phyloP scores from a whole-genome alignment of 1,139 yeast genomes.

The Hyphopichia buzzinii region DNA sequence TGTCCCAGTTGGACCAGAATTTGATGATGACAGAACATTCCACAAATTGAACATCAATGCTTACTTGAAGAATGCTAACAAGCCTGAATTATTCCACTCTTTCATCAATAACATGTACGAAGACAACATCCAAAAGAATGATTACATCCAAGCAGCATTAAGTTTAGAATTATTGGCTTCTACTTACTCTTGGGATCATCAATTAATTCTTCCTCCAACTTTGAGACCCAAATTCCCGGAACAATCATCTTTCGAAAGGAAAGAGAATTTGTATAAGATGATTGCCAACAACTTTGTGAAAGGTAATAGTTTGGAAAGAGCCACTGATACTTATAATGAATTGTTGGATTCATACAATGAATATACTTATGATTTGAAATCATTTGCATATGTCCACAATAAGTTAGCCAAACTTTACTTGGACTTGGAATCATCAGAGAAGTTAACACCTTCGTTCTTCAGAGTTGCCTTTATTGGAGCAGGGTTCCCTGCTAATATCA shows the following conservation, averaged over 20 bases:
- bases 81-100: constrained; percentile 77
- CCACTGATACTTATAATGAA: constrained; percentile 75
- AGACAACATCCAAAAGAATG: constrained; percentile 57
- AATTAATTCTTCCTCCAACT: constrained; percentile 53
- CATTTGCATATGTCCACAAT: constrained; percentile 71
- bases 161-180: constrained; percentile 75
- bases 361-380: constrained; percentile 72
- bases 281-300: constrained; percentile 70
- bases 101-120: constrained; percentile 76
- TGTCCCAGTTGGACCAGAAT: constrained; percentile 81
- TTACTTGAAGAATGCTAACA: constrained; percentile 72
- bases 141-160: constrained; percentile 80
- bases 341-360: constrained; percentile 72
- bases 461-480: constrained; percentile 78
- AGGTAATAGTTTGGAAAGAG: constrained; percentile 76
- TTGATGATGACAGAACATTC: constrained; percentile 84
- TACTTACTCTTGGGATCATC: constrained; percentile 75
- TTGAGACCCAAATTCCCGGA: constrained; percentile 71
- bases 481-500: constrained; percentile 76
- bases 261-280: constrained; percentile 67
- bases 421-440: constrained; percentile 68
- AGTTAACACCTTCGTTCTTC: constrained; percentile 76
- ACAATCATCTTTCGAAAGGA: constrained; percentile 79
- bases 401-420: constrained; percentile 67
- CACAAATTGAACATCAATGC: constrained; percentile 76